Evolutionary conservation across 2,329 filamentous ascomycete species (phyloP), one percentile per base, ranked within the genome.

Genomic region (Chaetomiaceae sp.): DNA sequence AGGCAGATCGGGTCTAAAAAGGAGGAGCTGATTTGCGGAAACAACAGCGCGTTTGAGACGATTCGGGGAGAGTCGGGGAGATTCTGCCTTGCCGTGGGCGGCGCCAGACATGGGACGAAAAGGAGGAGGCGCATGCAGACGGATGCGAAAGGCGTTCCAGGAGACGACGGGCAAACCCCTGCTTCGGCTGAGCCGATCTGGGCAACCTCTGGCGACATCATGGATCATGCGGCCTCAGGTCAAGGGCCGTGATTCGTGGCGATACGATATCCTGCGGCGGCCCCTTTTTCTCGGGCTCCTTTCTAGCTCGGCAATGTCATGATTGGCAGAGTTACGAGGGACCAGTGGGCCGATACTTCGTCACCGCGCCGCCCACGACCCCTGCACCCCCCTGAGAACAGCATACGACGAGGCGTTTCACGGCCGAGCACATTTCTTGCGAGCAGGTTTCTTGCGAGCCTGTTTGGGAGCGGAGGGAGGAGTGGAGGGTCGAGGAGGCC

Each of bases 241-340:
- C 33, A 42, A 55, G 37, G 51, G 42, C 33, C 37, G 42, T 54
- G 48, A 54, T 54, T 52, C 50, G 50, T 40, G 33, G 50, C 44
- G 44, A 48, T 52, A 52, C 40, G 35, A 48, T 44, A 8, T 53
- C 44, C 48, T 48, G 20, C 44, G 35, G 16, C 38, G 3, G 43
- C 49, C 27, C 42, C 46, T 19, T 20, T 42, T 48, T 53, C 40
- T 31, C n/a, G 25, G 39, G 40, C 48, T 51, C 48, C 50, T 53
- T 25, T 6, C 35, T 45, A n/a, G 48, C 44, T 53, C 44, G 44
- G 50, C 38, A 55, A 44, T 49, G 42, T 31, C 50, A 56, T 53
- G 40, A 50, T 55, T 55, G 46, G 53, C 46, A 48, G 53, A 55
- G 38, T 34, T 53, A 53, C 50, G 46, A 55, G 27, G 50, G 53